Conservation (phyloP, 441 rosid genomes). For the Corymbia calophylla region DNA sequence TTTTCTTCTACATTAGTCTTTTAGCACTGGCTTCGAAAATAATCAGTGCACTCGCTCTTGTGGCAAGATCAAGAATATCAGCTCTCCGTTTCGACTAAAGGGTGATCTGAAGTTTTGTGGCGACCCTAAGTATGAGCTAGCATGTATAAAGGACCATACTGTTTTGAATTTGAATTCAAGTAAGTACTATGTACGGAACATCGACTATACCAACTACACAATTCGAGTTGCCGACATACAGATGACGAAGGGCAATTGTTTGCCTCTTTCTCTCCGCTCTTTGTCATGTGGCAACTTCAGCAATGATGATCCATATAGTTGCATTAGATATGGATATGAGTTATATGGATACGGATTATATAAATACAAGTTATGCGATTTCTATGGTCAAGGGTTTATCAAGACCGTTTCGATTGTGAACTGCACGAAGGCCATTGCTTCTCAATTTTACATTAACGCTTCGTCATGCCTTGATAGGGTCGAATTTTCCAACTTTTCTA, state of each 20-base stretch:
- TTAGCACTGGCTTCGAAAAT: accelerated
- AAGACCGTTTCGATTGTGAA: not conserved
- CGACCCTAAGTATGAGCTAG: not conserved
- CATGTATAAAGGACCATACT: not conserved
- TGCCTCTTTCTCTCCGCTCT: not conserved
- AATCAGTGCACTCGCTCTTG: not conserved
- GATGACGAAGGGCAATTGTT: not conserved
- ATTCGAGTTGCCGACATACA: not conserved
- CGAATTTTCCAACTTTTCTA: not conserved
- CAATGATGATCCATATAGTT: too few relatives aligned
- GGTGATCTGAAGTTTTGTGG: not conserved
- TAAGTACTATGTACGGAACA: not conserved
- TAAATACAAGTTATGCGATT: too few relatives aligned
- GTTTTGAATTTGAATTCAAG: not conserved
- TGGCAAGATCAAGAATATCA: not conserved
- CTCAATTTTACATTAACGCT: not conserved
- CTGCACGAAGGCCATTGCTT: not conserved
- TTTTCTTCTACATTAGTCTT: not conserved
- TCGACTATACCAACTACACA: not conserved
- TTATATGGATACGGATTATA: too few relatives aligned
- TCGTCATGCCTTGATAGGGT: not conserved
- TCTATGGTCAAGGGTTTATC: not conserved
- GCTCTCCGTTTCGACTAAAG: not conserved
- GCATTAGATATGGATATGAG: too few relatives aligned
- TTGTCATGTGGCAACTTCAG: not conserved